phyloP scores from a whole-genome alignment of 1,284 basidiomycete species.

The Heterobasidion irregulare region DNA sequence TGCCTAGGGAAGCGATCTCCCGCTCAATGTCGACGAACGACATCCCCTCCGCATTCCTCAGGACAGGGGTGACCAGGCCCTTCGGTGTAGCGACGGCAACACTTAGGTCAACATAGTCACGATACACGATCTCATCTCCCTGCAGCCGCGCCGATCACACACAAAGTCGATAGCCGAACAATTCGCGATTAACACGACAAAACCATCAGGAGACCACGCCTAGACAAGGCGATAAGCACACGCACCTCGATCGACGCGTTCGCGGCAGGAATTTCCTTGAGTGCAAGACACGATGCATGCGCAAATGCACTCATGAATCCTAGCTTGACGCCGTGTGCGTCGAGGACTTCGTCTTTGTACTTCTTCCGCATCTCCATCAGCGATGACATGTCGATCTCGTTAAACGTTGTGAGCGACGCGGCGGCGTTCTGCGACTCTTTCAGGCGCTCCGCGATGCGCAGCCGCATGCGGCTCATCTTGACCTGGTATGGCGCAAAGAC shows the following conservation, averaged over 20 bases:
- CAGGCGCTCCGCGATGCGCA: constrained; percentile 93
- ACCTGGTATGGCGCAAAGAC: constrained; percentile 40
- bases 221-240: constrained; percentile 6
- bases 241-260: constrained; percentile 86
- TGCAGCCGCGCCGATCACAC: constrained; percentile 11
- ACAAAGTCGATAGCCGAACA: no score
- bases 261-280: constrained; percentile 90
- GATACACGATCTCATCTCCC: constrained; percentile 91
- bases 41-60: constrained; percentile 86
- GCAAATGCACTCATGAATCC: constrained; percentile 99
- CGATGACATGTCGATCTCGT: constrained; percentile 98
- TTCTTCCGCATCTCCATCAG: constrained; percentile 91
- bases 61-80: constrained; percentile 94
- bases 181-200: no score
- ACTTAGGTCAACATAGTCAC: constrained; percentile 89
- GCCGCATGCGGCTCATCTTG: constrained; percentile 97
- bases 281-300: constrained; percentile 77
- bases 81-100: constrained; percentile 98
- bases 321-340: constrained; percentile 93
- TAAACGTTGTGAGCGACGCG: constrained; percentile 96
- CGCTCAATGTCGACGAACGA: constrained; percentile 89
- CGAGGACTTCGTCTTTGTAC: constrained; percentile 92
- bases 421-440: constrained; percentile 99
- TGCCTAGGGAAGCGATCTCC: constrained; percentile 85
- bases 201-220: constrained; percentile 9